A percentile compares a stretch with the other conserved stretches of the same genome.
Conservation (phyloP, 129 eudicot species). For the Artemisia argyi region DNA sequence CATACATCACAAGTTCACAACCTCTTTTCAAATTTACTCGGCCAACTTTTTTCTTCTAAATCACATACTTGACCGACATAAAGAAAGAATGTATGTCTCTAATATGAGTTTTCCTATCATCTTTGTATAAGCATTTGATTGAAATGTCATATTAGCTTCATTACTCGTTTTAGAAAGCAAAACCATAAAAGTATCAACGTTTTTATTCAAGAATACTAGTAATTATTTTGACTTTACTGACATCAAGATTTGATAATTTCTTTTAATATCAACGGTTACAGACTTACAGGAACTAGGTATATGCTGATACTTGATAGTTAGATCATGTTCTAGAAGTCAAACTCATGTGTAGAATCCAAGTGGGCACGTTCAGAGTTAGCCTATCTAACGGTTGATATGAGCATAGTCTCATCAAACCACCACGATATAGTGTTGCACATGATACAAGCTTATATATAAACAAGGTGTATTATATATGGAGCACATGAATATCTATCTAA, state of each 20-base stretch:
- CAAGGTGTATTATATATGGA: not conserved
- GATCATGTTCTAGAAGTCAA: conserved; percentile 5
- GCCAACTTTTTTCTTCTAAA: too few species aligned
- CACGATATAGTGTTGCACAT: conserved; percentile 2
- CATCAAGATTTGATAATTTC: not conserved
- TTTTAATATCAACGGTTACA: not conserved
- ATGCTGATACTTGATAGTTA: not conserved
- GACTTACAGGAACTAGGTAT: not conserved
- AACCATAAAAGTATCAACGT: too few species aligned
- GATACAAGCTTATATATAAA: not conserved
- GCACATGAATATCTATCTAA: conserved; percentile 38
- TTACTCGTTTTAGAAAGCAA: too few species aligned
- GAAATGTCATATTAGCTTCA: too few species aligned
- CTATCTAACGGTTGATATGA: conserved; percentile 20
- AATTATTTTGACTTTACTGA: conserved; percentile 8
- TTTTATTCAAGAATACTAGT: not conserved
- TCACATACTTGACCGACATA: too few species aligned
- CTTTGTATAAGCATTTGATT: too few species aligned
- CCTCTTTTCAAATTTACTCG: too few species aligned
- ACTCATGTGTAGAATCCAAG: not conserved
- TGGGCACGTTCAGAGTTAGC: not conserved
- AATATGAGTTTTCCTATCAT: too few species aligned
- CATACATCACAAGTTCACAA: too few species aligned
- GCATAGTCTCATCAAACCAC: conserved; percentile 8
- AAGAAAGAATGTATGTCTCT: too few species aligned